Conservation (phyloP, 805 yeast species). For the Candida tallmaniae region DNA sequence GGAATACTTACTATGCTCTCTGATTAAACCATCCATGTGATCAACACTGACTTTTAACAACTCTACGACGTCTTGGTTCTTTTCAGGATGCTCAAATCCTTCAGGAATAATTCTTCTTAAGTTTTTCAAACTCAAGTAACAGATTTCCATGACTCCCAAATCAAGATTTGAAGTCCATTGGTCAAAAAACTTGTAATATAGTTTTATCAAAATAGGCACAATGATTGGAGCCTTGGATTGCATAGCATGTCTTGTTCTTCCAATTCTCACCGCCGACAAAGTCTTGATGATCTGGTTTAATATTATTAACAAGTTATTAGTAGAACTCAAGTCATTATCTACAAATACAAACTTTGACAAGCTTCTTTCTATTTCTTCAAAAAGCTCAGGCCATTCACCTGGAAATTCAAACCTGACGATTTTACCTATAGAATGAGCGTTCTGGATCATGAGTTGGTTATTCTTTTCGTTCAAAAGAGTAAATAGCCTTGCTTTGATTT, state of each 20-base stretch:
- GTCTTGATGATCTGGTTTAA: slow-evolving; percentile 76
- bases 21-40: slow-evolving; percentile 56
- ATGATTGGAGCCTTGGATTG: slow-evolving; percentile 66
- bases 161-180: slow-evolving; percentile 55
- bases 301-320: slow-evolving; percentile 61
- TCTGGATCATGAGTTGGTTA: slow-evolving; percentile 71
- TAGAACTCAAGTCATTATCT: slow-evolving; percentile 43
- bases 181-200: slow-evolving; percentile 57
- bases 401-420: slow-evolving; percentile 87
- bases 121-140: slow-evolving; percentile 73
- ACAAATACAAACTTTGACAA: slow-evolving; percentile 42
- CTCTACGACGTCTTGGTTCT: slow-evolving; percentile 52
- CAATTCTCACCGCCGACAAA: slow-evolving; percentile 73
- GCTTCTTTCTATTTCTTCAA: slow-evolving; percentile 54
- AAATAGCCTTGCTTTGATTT: slow-evolving; percentile 57
- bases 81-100: slow-evolving; percentile 69
- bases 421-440: slow-evolving; percentile 76
- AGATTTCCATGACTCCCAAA: slow-evolving; percentile 61
- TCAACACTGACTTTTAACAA: slow-evolving; percentile 53
- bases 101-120: slow-evolving; percentile 69
- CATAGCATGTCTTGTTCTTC: slow-evolving; percentile 74
- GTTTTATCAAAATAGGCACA: slow-evolving; percentile 52
- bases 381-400: slow-evolving; percentile 74
- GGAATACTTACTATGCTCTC: slow-evolving; percentile 47
- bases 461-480: slow-evolving; percentile 63